Conservation (phyloP, 345 rosid species). For the Psidium friedrichsthalianum region DNA sequence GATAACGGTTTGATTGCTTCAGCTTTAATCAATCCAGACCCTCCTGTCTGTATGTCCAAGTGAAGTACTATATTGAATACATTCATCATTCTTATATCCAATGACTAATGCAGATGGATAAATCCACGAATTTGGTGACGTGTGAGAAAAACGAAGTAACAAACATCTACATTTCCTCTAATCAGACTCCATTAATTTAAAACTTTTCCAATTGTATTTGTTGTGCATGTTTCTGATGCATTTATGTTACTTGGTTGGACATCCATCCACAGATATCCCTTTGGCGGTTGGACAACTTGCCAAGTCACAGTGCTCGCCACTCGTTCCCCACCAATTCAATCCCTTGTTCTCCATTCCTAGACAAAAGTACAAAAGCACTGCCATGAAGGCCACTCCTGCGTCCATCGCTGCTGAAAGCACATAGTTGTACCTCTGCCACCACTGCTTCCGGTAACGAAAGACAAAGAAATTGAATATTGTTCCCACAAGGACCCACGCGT, state of each 20-base stretch:
- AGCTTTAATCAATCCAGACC: not conserved
- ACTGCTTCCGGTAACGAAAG: conserved; percentile 50
- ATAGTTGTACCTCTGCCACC: conserved; percentile 79
- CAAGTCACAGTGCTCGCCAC: not conserved
- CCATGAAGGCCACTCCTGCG: conserved; percentile 7
- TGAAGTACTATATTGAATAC: not conserved
- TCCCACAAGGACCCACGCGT: conserved; percentile 63
- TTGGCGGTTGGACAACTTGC: conserved; percentile 4
- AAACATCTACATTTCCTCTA: not conserved
- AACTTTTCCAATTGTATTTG: not conserved
- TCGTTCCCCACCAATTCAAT: conserved; percentile 2
- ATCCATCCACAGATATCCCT: conserved; percentile 1
- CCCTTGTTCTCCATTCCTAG: not conserved
- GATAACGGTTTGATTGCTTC: not conserved
- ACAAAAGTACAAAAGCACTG: conserved; percentile 1
- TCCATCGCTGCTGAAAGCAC: conserved; percentile 4
- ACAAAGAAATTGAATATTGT: conserved; percentile 64
- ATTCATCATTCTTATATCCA: not conserved
- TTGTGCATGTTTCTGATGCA: not conserved
- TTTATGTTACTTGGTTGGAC: conserved; percentile 11
- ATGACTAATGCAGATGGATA: not conserved
- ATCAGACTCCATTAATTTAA: not conserved
- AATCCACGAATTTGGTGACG: not conserved
- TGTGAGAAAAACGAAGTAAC: not conserved
- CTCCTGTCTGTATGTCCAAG: not conserved